Conservation (phyloP, 768 basidiomycete species). For the Candolleomyces aberdarensis region DNA sequence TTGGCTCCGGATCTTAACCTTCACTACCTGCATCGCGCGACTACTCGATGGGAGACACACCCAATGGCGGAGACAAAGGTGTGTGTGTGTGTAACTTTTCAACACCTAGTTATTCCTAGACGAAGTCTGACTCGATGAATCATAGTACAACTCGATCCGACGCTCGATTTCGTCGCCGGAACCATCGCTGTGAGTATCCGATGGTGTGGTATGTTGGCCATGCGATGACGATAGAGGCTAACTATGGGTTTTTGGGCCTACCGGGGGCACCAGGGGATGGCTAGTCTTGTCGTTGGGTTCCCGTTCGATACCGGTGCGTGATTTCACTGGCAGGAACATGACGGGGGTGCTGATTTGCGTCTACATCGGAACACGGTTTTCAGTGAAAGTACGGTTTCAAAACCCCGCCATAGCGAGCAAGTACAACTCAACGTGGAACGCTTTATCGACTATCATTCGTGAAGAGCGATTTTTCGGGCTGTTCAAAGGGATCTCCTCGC, state of each 20-base stretch:
- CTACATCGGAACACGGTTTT: not conserved
- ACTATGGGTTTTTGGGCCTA: not conserved
- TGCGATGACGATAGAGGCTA: not conserved
- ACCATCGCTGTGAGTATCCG: conserved; percentile 47
- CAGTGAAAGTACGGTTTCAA: conserved; percentile 83
- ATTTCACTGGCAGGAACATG: not conserved
- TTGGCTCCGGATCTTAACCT: conserved; percentile 3
- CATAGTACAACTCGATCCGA: conserved; percentile 50
- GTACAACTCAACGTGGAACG: conserved; percentile 65
- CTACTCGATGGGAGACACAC: conserved; percentile 6
- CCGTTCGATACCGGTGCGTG: conserved; percentile 61
- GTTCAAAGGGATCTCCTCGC: conserved; percentile 77
- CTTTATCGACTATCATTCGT: conserved; percentile 61
- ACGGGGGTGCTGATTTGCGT: not conserved
- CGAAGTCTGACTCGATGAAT: not conserved
- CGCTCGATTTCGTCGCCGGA: conserved; percentile 76
- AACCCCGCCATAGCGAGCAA: conserved; percentile 51
- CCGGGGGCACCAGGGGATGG: conserved; percentile 45
- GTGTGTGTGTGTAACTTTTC: not conserved
- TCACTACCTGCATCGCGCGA: conserved; percentile 1
- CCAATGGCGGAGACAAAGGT: conserved; percentile 10
- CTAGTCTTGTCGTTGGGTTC: conserved; percentile 66
- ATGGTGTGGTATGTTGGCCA: too few species aligned
- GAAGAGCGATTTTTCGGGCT: conserved; percentile 70
- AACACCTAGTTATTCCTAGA: not conserved